Evolutionary conservation across 306 rosid species (phyloP).

Genomic region (Cucumis hystrix): DNA sequence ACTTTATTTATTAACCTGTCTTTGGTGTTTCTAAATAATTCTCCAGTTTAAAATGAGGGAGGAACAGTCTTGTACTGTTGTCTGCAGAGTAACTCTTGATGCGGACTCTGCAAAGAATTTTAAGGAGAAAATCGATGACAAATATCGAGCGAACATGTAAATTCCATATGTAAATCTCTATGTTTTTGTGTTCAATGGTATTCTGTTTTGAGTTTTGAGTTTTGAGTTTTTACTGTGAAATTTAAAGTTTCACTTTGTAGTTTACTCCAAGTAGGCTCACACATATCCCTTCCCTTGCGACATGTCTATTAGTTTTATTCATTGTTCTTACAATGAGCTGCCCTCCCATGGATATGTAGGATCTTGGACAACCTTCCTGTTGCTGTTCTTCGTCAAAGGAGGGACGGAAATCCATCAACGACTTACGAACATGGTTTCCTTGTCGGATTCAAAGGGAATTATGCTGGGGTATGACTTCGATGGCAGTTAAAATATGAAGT

Average conservation of each 20-base stretch:
- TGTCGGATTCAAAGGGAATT: slow-evolving; percentile 94
- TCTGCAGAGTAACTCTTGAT: slow-evolving; percentile 40
- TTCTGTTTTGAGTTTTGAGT: background rate
- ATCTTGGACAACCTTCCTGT: slow-evolving; percentile 97
- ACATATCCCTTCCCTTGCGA: background rate
- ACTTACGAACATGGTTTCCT: slow-evolving; percentile 92
- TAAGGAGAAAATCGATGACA: slow-evolving; percentile 88
- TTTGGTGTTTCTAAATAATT: slow-evolving; percentile 8
- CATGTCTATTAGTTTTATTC: background rate
- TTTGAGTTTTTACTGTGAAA: background rate
- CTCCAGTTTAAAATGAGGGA: slow-evolving; percentile 81
- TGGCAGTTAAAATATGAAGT: slow-evolving; percentile 10
- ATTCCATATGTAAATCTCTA: slow-evolving; percentile 10
- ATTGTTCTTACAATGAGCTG: background rate
- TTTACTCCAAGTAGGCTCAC: background rate
- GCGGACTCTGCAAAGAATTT: slow-evolving; percentile 75
- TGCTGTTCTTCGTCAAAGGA: slow-evolving; percentile 89
- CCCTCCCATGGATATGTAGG: slow-evolving; percentile 29
- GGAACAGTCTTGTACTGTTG: slow-evolving; percentile 76
- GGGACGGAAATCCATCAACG: slow-evolving; percentile 78
- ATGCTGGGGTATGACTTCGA: slow-evolving; percentile 73
- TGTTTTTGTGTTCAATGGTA: slow-evolving; percentile 2
- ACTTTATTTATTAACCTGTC: background rate
- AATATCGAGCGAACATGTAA: slow-evolving; percentile 93
- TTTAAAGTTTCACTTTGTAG: background rate